Evolutionary conservation across 805 yeast genomes (phyloP).

Genomic region (Saccharomycopsis schoenii): DNA sequence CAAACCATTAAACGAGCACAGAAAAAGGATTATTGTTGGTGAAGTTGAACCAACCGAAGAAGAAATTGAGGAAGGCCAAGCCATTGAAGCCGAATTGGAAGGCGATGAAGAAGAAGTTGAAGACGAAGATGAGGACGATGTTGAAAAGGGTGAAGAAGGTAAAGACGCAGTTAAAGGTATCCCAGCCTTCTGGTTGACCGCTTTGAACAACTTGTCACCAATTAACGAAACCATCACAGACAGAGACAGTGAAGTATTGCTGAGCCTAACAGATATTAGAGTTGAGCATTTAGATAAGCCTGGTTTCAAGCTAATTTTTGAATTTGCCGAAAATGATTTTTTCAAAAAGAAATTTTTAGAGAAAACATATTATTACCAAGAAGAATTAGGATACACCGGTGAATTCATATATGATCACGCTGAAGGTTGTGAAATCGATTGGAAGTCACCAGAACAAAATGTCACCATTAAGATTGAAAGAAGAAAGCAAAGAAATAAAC

Average conservation of each 20-base stretch:
- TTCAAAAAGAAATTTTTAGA: slow-evolving; percentile 64
- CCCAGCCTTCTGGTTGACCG: slow-evolving; percentile 95
- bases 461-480: slow-evolving; percentile 82
- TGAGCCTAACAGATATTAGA: slow-evolving; percentile 56
- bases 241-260: slow-evolving; percentile 78
- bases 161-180: slow-evolving; percentile 52
- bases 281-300: slow-evolving; percentile 75
- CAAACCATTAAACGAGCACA: slow-evolving; percentile 63
- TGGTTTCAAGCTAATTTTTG: slow-evolving; percentile 82
- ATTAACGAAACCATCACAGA: slow-evolving; percentile 81
- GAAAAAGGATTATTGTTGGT: slow-evolving; percentile 68
- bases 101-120: slow-evolving; percentile 35
- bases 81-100: slow-evolving; percentile 47
- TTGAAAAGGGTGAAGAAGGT: slow-evolving; percentile 34
- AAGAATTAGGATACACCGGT: slow-evolving; percentile 87
- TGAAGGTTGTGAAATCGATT: slow-evolving; percentile 75
- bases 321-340: slow-evolving; percentile 65
- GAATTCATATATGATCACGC: slow-evolving; percentile 97
- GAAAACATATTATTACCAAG: slow-evolving; percentile 89
- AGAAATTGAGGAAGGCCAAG: slow-evolving; percentile 72
- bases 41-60: slow-evolving; percentile 63
- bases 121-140: slow-evolving; percentile 34
- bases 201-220: slow-evolving; percentile 75
- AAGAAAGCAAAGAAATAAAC: slow-evolving; percentile 94
- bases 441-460: slow-evolving; percentile 73